A percentile compares a stretch with the other conserved stretches of the same genome.
Evolutionary conservation across 805 yeast species (phyloP).

Genomic region (Wickerhamiella australiensis): DNA sequence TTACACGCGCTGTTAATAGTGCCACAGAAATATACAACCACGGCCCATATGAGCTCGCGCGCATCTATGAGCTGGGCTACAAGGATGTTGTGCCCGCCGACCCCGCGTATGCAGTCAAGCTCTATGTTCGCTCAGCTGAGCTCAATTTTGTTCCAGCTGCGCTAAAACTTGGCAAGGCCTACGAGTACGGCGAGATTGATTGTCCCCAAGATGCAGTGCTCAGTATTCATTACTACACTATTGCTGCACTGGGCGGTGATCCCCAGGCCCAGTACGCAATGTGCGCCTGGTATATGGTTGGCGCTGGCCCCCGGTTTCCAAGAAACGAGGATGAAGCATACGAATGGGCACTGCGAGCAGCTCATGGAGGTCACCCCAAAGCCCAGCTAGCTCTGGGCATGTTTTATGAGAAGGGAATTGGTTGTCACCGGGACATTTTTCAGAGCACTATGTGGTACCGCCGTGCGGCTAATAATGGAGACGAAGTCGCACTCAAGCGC

Average conservation of each 20-base stretch:
- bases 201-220: slow-evolving; percentile 69
- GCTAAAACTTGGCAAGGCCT: slow-evolving; percentile 64
- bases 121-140: slow-evolving; percentile 79
- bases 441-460: slow-evolving; percentile 65
- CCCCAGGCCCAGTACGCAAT: slow-evolving; percentile 81
- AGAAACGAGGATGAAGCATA: slow-evolving; percentile 76
- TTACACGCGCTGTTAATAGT: slow-evolving; percentile 69
- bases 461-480: slow-evolving; percentile 55
- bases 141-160: slow-evolving; percentile 77
- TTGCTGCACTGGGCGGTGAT: slow-evolving; percentile 82
- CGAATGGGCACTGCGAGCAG: slow-evolving; percentile 89
- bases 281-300: slow-evolving; percentile 95
- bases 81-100: slow-evolving; percentile 79
- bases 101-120: slow-evolving; percentile 66
- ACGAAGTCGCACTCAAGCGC: slow-evolving; percentile 37
- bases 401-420: slow-evolving; percentile 78
- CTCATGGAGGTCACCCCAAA: slow-evolving; percentile 56
- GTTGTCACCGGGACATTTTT: slow-evolving; percentile 48
- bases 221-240: slow-evolving; percentile 83
- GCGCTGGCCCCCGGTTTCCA: slow-evolving; percentile 71
- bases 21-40: slow-evolving; percentile 78
- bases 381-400: slow-evolving; percentile 80
- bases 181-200: slow-evolving; percentile 60
- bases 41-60: slow-evolving; percentile 90
- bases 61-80: slow-evolving; percentile 73